These are phyloP conservation scores for Calamus simplicifolius DNA, from an alignment of 176 grass and related monocot genomes.

Conservation along the genomic window DNA sequence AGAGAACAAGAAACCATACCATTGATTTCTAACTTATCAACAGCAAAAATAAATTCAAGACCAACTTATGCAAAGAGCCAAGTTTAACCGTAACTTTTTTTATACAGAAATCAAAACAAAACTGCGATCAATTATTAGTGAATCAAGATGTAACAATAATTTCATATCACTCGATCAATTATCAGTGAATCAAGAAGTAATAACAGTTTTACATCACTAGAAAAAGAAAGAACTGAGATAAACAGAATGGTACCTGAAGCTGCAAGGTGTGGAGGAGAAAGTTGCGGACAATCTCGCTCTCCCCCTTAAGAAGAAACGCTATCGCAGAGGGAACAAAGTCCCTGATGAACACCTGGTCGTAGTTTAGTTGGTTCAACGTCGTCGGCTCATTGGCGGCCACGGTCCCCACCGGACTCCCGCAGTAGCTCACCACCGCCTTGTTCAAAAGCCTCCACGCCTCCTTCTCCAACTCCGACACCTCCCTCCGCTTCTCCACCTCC, in stretches of 20 bases:
- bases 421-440: constrained; percentile 65
- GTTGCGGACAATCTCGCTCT: constrained; percentile 84
- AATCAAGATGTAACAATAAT: too few relatives aligned
- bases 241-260: constrained; percentile 40
- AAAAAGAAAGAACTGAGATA: not conserved
- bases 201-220: too few relatives aligned
- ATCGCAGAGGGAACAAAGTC: constrained; percentile 89
- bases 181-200: too few relatives aligned
- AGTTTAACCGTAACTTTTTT: too few relatives aligned
- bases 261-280: constrained; percentile 96
- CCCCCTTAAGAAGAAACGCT: constrained; percentile 76
- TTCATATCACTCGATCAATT: too few relatives aligned
- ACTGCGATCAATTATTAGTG: too few relatives aligned
- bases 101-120: too few relatives aligned
- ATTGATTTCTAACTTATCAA: too few relatives aligned
- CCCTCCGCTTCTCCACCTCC: constrained; percentile 35
- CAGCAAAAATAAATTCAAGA: too few relatives aligned
- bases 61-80: too few relatives aligned
- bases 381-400: constrained; percentile 75
- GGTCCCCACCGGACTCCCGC: constrained; percentile 63
- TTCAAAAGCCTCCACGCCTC: constrained; percentile 77
- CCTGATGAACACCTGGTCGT: constrained; percentile 96
- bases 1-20: too few relatives aligned
- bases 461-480: constrained; percentile 71
- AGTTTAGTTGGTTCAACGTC: constrained; percentile 65